Percentiles rank a stretch among this genome's conserved stretches.
Evolutionary conservation across 2,329 filamentous ascomycete genomes (phyloP).

Genomic region (Colletotrichum endophyticum): DNA sequence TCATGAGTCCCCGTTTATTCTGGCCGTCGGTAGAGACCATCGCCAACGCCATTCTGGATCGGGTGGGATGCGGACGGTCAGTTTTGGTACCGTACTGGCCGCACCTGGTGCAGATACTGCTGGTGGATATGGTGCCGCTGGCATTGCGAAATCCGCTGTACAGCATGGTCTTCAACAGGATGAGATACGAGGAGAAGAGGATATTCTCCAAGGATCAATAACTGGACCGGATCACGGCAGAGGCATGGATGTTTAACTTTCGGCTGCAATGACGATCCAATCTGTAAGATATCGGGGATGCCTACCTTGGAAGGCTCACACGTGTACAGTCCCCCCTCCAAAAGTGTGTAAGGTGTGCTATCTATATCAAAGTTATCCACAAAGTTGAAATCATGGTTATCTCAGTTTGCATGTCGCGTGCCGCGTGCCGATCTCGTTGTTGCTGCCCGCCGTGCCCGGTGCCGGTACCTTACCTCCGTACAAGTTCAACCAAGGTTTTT

Average conservation of each 20-base stretch:
- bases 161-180: background rate
- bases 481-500: background rate
- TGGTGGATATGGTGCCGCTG: background rate
- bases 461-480: background rate
- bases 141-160: background rate
- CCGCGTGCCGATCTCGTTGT: background rate
- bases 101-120: background rate
- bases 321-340: background rate
- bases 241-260: background rate
- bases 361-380: background rate
- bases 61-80: conserved; percentile 8
- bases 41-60: conserved; percentile 10
- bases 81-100: conserved; percentile 12
- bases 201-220: background rate
- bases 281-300: background rate
- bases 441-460: background rate
- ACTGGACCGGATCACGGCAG: background rate
- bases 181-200: conserved; percentile 2
- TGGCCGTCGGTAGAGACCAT: conserved; percentile 6
- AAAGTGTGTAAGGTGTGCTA: background rate
- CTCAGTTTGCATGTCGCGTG: background rate
- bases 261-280: background rate
- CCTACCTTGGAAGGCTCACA: background rate
- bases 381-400: conserved; percentile 18
- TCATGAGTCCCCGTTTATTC: conserved; percentile 1